Evolutionary conservation across 306 rosid species (phyloP).

Genomic region (Inga oerstediana): DNA sequence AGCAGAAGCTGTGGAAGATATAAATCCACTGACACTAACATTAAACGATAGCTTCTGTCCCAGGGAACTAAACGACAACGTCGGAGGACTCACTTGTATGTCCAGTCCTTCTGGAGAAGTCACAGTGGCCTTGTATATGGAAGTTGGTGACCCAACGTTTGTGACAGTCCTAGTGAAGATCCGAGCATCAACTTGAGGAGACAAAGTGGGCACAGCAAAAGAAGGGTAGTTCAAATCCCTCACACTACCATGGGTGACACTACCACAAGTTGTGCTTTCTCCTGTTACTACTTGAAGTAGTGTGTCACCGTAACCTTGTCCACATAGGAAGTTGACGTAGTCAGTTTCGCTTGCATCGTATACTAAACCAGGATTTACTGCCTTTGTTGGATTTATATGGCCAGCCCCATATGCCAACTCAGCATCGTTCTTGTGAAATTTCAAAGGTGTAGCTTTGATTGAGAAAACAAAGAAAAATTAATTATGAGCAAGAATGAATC

Average conservation of each 20-base stretch:
- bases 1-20: not conserved
- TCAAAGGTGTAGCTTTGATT: slow-evolving; percentile 35
- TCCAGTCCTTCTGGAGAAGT: not conserved
- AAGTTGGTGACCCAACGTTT: not conserved
- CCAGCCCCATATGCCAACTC: slow-evolving; percentile 55
- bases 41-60: slow-evolving; percentile 16
- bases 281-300: not conserved
- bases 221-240: not conserved
- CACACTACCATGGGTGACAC: not conserved
- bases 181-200: not conserved
- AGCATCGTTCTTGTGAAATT: slow-evolving; percentile 6
- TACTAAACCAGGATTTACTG: slow-evolving; percentile 40
- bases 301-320: slow-evolving; percentile 44
- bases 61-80: slow-evolving; percentile 12
- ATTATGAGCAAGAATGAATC: not conserved
- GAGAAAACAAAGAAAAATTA: not conserved
- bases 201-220: not conserved
- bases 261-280: not conserved
- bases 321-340: slow-evolving; percentile 43
- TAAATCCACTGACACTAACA: slow-evolving; percentile 12
- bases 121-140: not conserved
- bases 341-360: slow-evolving; percentile 43
- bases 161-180: slow-evolving; percentile 8
- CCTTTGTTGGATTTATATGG: slow-evolving; percentile 41
- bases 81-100: slow-evolving; percentile 17